Base-by-base conservation (phyloP, 257 asterid genomes). In the Solanum neorickii region DNA sequence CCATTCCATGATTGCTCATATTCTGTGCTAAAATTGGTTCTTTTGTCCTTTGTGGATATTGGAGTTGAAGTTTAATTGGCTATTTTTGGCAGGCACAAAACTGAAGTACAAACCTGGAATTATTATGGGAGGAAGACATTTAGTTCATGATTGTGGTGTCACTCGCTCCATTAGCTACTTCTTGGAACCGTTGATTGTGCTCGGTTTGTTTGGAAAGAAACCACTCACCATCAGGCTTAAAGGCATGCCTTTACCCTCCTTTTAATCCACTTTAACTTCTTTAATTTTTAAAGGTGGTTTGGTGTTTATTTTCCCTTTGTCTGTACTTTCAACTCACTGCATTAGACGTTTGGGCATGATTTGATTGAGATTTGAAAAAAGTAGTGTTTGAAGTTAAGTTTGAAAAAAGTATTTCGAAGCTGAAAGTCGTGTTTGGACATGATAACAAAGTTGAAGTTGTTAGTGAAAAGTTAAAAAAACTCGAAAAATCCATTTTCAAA, bases 81-180 rank as follows among this genome's bases (percentile, higher is more conserved):
- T 84, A 27, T 87, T 88, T 89, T 62, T 86, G 87, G 18, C 87
- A 95, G 99, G 98, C 42, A 94, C 98, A 6, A 93, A 93, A 80
- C 88, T 97, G 87, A 95, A 91, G 96, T 96, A 96, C 92, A 93
- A 89, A 87, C 99, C 99, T 4, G 99, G 99, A 41, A 92, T 91
- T 83, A 91, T 97, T 91, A 93, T 94, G 93, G 98, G 99, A 18
- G 99, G 99, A 86, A 93, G 89, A 88, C 87, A 92, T 91, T 90
- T 95, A 73, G 88, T 87, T 60, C 99, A 97, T 60, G 95, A 94
- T 80, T 97, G 99, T 44, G 98, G 96, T 5, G 87, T 91, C 7
- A 92, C 88, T 90, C 94, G 99, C 41, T 88, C 98, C 5, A 92
- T 97, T 42, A 96, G 98, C 8, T 97, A 94, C 82, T 97, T 93